phyloP scores from a whole-genome alignment of 805 yeast species.

The fission yeast (Schizosaccharomyces pombe) region DNA sequence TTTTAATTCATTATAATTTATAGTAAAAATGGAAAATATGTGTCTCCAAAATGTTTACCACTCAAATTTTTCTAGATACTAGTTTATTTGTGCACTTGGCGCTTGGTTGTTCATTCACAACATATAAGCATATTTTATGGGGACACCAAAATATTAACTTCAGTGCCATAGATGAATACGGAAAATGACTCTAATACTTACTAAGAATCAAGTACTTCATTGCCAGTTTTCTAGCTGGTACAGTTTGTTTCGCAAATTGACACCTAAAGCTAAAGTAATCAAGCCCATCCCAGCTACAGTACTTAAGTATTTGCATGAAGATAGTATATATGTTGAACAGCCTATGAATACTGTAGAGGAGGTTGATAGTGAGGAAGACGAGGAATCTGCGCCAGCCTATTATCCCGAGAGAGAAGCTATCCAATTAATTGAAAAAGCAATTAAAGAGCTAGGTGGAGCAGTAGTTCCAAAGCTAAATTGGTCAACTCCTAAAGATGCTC shows the following conservation, averaged over 20 bases:
- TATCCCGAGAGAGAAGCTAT: constrained; percentile 41
- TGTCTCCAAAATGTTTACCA: too few species aligned
- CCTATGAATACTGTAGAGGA: constrained; percentile 15
- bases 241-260: constrained; percentile 22
- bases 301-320: constrained; percentile 35
- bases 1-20: too few species aligned
- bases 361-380: constrained; percentile 15
- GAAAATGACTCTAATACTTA: background rate
- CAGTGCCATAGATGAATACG: background rate
- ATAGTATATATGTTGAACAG: constrained; percentile 42
- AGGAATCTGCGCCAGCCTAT: constrained; percentile 14
- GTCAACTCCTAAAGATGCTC: constrained; percentile 87
- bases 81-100: too few species aligned
- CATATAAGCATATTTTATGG: too few species aligned
- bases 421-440: constrained; percentile 23
- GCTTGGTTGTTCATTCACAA: too few species aligned
- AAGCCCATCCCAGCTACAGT: constrained; percentile 35
- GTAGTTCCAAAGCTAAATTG: constrained; percentile 83
- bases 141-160: too few species aligned
- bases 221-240: constrained; percentile 30
- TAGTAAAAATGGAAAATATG: too few species aligned
- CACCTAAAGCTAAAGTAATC: constrained; percentile 31
- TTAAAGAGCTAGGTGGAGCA: constrained; percentile 19
- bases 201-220: constrained; percentile 6
- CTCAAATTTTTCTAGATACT: too few species aligned